Conservation (phyloP, 306 rosid species). For the Prunus padus region DNA sequence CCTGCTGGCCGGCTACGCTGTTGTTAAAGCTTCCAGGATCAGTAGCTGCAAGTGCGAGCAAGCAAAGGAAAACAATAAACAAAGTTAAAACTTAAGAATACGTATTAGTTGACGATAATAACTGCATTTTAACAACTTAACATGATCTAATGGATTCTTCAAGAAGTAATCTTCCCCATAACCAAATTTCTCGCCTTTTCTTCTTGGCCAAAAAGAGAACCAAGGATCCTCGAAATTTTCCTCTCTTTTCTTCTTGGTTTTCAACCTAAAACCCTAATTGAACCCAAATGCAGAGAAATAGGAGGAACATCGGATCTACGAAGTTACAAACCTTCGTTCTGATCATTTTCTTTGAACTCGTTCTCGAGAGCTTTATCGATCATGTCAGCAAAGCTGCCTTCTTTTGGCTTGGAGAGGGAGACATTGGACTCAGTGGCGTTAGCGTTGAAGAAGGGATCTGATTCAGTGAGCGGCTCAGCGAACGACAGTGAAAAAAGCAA, state of each 20-base stretch:
- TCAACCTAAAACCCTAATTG: constrained; percentile 14
- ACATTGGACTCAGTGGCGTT: constrained; percentile 67
- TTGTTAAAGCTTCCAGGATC: constrained; percentile 94
- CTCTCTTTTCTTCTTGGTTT: background rate
- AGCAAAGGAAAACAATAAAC: background rate
- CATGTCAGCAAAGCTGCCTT: constrained; percentile 90
- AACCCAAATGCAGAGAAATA: constrained; percentile 5
- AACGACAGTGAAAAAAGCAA: constrained; percentile 43
- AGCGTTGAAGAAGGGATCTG: constrained; percentile 53
- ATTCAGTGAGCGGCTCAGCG: constrained; percentile 30
- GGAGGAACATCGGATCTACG: constrained; percentile 33
- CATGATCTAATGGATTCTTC: background rate
- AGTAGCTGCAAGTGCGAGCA: constrained; percentile 43
- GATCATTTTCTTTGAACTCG: constrained; percentile 91
- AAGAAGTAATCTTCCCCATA: background rate
- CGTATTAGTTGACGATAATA: background rate
- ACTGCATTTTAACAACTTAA: background rate
- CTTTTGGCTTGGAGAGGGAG: constrained; percentile 58
- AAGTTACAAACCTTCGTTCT: constrained; percentile 63
- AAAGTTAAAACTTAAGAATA: background rate
- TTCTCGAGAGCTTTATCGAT: constrained; percentile 92
- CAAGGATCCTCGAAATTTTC: background rate
- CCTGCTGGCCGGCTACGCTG: constrained; percentile 99
- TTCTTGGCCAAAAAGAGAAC: constrained; percentile 6
- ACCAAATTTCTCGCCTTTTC: background rate